Conservation (phyloP, 805 yeast species). For the Priceomyces melissophilus region DNA sequence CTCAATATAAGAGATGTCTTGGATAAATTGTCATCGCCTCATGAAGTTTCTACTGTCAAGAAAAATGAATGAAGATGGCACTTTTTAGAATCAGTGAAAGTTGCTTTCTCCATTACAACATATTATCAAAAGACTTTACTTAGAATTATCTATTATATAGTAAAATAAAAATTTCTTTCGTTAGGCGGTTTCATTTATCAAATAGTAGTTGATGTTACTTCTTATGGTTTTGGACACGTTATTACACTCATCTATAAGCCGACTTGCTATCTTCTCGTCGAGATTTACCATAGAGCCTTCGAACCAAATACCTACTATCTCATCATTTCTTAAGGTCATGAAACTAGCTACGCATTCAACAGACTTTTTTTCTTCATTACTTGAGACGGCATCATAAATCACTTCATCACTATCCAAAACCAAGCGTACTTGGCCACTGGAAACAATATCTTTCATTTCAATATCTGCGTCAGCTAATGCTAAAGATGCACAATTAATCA, state of each 20-base stretch:
- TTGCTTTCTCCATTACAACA: no score
- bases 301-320: conserved; percentile 59
- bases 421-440: conserved; percentile 50
- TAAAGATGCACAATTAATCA: conserved; percentile 61
- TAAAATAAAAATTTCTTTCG: background rate
- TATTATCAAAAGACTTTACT: background rate
- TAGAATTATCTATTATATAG: background rate
- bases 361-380: conserved; percentile 12
- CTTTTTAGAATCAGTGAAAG: background rate
- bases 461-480: conserved; percentile 86
- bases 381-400: conserved; percentile 14
- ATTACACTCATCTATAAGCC: conserved; percentile 43
- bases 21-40: conserved; percentile 29
- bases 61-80: conserved; percentile 4
- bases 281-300: conserved; percentile 28
- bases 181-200: conserved; percentile 15
- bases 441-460: conserved; percentile 72
- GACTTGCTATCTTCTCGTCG: conserved; percentile 18
- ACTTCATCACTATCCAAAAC: conserved; percentile 9
- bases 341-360: conserved; percentile 47
- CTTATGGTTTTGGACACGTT: conserved; percentile 41
- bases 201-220: conserved; percentile 43
- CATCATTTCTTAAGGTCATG: conserved; percentile 51
- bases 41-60: conserved; percentile 9
- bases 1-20: conserved; percentile 33